phyloP scores from a whole-genome alignment of 2,329 filamentous ascomycete genomes.

The Xylaria arbuscula region DNA sequence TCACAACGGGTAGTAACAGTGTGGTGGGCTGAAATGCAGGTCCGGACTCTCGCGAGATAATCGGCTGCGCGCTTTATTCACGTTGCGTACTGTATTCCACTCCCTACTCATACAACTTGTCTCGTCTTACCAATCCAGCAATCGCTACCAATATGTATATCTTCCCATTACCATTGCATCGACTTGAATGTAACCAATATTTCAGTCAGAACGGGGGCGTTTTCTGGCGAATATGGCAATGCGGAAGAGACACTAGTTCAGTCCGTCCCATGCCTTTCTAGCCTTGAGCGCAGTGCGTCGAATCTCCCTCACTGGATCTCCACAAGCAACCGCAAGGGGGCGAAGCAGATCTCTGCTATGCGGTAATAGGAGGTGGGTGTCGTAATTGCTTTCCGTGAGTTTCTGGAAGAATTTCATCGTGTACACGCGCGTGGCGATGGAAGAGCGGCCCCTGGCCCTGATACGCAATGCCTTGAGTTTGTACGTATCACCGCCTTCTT shows the following conservation, averaged over 20 bases:
- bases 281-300: conserved; percentile 62
- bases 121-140: background rate
- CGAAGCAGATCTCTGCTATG: conserved; percentile 59
- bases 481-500: conserved; percentile 1
- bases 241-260: conserved; percentile 14
- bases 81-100: background rate
- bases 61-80: background rate
- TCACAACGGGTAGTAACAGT: background rate
- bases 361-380: conserved; percentile 59
- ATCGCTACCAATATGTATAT: background rate
- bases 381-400: conserved; percentile 59
- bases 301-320: conserved; percentile 64
- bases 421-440: conserved; percentile 57
- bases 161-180: background rate
- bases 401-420: conserved; percentile 61
- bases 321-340: conserved; percentile 63
- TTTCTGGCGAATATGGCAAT: background rate
- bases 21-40: background rate
- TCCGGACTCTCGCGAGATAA: background rate
- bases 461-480: conserved; percentile 21
- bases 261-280: conserved; percentile 59
- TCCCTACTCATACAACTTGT: background rate
- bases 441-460: conserved; percentile 32
- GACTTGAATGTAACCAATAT: background rate
- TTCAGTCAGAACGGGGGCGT: background rate